Base-by-base conservation (phyloP, 352 stramenopile genomes). In the Discostella stelligera region DNA sequence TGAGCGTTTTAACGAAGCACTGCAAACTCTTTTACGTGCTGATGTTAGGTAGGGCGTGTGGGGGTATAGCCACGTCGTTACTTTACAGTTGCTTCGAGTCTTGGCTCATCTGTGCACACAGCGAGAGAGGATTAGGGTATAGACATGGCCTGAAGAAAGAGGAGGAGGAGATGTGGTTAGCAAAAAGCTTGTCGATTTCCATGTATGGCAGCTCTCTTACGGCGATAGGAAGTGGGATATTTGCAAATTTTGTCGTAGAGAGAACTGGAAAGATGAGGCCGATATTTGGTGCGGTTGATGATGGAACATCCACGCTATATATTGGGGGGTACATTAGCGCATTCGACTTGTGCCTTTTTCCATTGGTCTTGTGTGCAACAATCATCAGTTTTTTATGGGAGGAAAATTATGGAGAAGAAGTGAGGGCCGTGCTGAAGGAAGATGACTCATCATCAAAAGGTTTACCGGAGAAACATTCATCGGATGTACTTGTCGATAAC, bases 351-450 rank as follows among this genome's bases (percentile, higher is more conserved):
- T 77, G 68, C 50, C 37, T 66, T n/a, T 21, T 65, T 20, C 63
- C 62, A n/a, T 46, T 77, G 14, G 27, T 64, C 14, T 61, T 65
- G 3, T 77, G 68, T 64, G 59, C 59, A 18, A 59, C 50, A 59
- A 25, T 77, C 18, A 77, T 77, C 9, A 41, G 56, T 37, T 13
- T 64, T 23, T 16, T 60, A 2, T 77, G 68, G 68, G 68, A 77
- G 44, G 68, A 77, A 66, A 77, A 77, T 65, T 77, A 77, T 48
- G 68, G 68, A 41, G 46, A 75, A 49, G 21, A 27, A 60, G 10
- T 18, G 20, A 68, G 7, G n/a, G 25, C 55, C 23, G 14, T 11
- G 4, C 16, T 18, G 32, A 25, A n/a, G 56, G 30, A 54, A 48
- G 37, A 55, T 18, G 39, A 66, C 5, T 18, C 3, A 55, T 18